Evolutionary conservation across 2,329 filamentous ascomycete species (phyloP).

Genomic region (Colletotrichum viniferum): DNA sequence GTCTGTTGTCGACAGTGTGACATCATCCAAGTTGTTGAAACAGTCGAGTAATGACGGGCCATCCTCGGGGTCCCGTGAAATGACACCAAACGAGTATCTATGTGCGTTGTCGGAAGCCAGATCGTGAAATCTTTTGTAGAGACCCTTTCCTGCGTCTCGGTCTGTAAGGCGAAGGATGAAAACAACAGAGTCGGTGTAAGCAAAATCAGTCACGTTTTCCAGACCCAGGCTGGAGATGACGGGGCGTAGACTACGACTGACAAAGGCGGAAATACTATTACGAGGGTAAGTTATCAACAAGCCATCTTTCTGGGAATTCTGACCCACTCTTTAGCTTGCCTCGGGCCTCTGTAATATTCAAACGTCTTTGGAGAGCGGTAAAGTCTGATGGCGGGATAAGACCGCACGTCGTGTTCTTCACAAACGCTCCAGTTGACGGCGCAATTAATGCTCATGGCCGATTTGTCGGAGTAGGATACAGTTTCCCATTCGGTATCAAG

Average conservation of each 20-base stretch:
- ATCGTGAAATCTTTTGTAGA: slow-evolving; percentile 33
- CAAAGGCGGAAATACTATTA: slow-evolving; percentile 4
- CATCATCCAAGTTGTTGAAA: slow-evolving; percentile 43
- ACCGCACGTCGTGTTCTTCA: slow-evolving; percentile 41
- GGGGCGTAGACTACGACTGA: slow-evolving; percentile 23
- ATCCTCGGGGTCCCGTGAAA: neutral
- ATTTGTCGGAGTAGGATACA: neutral
- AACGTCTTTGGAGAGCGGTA: slow-evolving; percentile 37
- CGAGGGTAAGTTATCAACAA: neutral
- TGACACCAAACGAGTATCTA: slow-evolving; percentile 45
- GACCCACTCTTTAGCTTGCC: slow-evolving; percentile 38
- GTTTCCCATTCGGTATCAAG: slow-evolving; percentile 24
- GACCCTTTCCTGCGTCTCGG: slow-evolving; percentile 27
- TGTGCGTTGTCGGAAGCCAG: slow-evolving; percentile 42
- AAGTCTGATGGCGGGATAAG: slow-evolving; percentile 50
- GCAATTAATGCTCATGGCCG: slow-evolving; percentile 44
- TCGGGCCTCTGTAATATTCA: slow-evolving; percentile 47
- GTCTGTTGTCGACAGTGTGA: slow-evolving; percentile 34
- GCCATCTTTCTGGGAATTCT: slow-evolving; percentile 24
- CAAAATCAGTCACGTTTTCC: slow-evolving; percentile 31
- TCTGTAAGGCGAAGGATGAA: slow-evolving; percentile 43
- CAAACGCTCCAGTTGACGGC: slow-evolving; percentile 38
- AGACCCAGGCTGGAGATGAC: slow-evolving; percentile 14
- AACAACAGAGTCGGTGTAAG: slow-evolving; percentile 42
- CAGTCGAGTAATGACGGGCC: slow-evolving; percentile 34